Evolutionary conservation across 768 basidiomycete species (phyloP).

Genomic region (Boletus barrowsii): DNA sequence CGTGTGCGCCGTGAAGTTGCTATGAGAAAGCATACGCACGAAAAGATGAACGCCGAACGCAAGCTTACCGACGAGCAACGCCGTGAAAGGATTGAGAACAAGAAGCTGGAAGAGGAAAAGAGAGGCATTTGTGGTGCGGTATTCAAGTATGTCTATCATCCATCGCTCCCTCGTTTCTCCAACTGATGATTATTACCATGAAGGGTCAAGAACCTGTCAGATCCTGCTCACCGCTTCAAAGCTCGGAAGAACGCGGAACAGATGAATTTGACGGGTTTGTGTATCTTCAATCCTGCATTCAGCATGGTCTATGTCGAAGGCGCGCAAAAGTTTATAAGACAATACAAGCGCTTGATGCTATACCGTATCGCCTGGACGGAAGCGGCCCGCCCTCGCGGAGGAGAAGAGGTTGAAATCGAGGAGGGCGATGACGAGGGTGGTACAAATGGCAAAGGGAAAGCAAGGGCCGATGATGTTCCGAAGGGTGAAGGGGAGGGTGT

Average conservation of each 20-base stretch:
- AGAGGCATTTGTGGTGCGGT: slow-evolving; percentile 79
- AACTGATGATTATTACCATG: background rate
- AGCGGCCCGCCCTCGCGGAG: slow-evolving; percentile 73
- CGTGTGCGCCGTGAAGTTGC: slow-evolving; percentile 92
- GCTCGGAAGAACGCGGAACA: slow-evolving; percentile 96
- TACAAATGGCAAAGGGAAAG: slow-evolving; percentile 27
- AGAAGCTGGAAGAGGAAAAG: slow-evolving; percentile 86
- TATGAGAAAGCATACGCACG: slow-evolving; percentile 82
- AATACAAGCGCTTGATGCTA: slow-evolving; percentile 85
- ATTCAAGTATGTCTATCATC: slow-evolving; percentile 70
- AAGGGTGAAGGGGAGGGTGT: slow-evolving; percentile 12
- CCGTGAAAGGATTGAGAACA: slow-evolving; percentile 79
- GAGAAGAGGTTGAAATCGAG: slow-evolving; percentile 67
- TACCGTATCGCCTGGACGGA: slow-evolving; percentile 93
- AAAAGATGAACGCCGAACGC: slow-evolving; percentile 90
- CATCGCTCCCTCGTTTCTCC: background rate
- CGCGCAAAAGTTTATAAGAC: slow-evolving; percentile 76
- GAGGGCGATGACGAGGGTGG: slow-evolving; percentile 45
- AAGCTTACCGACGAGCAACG: slow-evolving; percentile 91
- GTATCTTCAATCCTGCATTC: slow-evolving; percentile 88
- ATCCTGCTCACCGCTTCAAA: slow-evolving; percentile 93
- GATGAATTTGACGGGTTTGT: slow-evolving; percentile 80
- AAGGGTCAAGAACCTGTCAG: slow-evolving; percentile 85
- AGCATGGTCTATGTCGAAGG: slow-evolving; percentile 94
- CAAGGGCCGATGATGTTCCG: slow-evolving; percentile 31